Conservation (phyloP, 1,284 basidiomycete species). For the Malassezia equina region DNA sequence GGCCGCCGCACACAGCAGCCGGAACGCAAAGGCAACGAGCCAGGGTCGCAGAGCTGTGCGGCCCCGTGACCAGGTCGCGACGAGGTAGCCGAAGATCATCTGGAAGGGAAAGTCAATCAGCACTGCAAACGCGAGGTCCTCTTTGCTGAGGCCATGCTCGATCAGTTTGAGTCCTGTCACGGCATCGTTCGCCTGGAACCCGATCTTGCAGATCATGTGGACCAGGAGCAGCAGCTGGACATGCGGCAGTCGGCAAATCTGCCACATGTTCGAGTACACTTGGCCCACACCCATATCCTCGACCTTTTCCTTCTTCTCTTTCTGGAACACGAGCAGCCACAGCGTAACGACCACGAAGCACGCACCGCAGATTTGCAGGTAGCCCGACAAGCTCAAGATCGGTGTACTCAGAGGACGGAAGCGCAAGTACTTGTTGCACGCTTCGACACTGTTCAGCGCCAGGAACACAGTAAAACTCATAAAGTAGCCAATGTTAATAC, state of each 20-base stretch:
- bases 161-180: constrained; percentile 87
- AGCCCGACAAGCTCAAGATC: constrained; percentile 66
- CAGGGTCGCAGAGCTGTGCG: constrained; percentile 54
- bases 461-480: constrained; percentile 95
- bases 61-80: constrained; percentile 65
- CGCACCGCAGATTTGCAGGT: constrained; percentile 76
- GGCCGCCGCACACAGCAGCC: constrained; percentile 60
- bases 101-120: constrained; percentile 98
- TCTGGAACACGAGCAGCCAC: constrained; percentile 67
- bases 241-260: constrained; percentile 80
- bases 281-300: constrained; percentile 75
- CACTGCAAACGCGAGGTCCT: constrained; percentile 87
- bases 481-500: constrained; percentile 90
- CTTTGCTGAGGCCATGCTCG: constrained; percentile 87
- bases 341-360: constrained; percentile 72
- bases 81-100: constrained; percentile 89
- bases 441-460: constrained; percentile 87
- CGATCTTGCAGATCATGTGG: constrained; percentile 86
- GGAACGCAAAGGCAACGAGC: constrained; percentile 82
- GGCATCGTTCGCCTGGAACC: constrained; percentile 89
- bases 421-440: constrained; percentile 68
- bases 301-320: constrained; percentile 64
- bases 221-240: constrained; percentile 78
- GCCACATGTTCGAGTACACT: constrained; percentile 90
- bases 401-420: constrained; percentile 60